These are phyloP conservation scores for Ustilago lituana DNA, from an alignment of 1,284 basidiomycete genomes.

Conservation along the genomic window DNA sequence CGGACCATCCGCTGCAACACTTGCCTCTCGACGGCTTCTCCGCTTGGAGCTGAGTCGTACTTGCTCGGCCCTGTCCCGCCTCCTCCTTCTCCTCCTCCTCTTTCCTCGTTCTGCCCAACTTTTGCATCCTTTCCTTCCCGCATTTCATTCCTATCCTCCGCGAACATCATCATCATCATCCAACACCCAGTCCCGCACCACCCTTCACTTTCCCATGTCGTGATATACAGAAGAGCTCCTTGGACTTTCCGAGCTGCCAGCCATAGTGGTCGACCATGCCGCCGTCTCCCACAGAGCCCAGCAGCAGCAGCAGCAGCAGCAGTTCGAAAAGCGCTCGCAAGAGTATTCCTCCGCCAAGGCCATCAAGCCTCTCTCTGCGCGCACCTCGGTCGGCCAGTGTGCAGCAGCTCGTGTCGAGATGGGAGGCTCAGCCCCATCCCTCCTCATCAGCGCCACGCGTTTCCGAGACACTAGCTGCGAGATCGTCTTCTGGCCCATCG, in stretches of 20 bases:
- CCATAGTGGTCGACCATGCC: slow-evolving; percentile 11
- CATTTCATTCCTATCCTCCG: slow-evolving; percentile 1
- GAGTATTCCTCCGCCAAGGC: slow-evolving; percentile 11
- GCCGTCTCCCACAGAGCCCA: slow-evolving; percentile 6
- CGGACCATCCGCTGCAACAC: no score
- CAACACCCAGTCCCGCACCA: no score
- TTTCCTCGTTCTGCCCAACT: not conserved
- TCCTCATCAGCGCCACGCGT: no score
- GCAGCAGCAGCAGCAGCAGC: no score
- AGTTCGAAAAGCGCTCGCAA: no score
- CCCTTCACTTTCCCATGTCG: slow-evolving; percentile 7
- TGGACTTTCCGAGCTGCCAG: slow-evolving; percentile 5
- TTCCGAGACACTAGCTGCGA: not conserved
- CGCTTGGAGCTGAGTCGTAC: not conserved
- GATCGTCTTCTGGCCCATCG: not conserved
- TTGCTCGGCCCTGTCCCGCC: no score
- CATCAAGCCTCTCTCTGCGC: slow-evolving; percentile 27
- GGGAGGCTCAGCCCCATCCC: slow-evolving; percentile 21
- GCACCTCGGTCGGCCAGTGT: slow-evolving; percentile 31
- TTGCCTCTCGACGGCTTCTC: not conserved
- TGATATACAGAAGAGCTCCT: slow-evolving; percentile 9
- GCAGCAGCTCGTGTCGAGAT: slow-evolving; percentile 38
- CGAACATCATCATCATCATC: not conserved
- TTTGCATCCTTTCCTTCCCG: no score
- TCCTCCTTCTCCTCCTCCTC: not conserved